Evolutionary conservation across 495 filamentous ascomycete species (phyloP).

Genomic region (Cercophora scortea): DNA sequence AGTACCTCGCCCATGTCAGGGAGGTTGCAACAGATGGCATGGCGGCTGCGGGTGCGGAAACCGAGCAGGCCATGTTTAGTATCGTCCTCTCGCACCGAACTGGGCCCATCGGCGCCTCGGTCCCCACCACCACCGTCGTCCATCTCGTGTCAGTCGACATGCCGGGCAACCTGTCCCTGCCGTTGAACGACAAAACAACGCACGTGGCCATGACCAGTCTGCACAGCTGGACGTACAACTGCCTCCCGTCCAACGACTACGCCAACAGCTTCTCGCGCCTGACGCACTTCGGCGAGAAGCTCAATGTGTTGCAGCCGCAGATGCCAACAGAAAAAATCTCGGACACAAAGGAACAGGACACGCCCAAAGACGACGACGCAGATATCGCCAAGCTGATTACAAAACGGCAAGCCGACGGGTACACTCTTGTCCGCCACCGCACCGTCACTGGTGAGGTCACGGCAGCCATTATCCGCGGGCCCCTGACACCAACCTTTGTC

Average conservation of each 20-base stretch:
- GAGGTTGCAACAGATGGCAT: slow-evolving; percentile 32
- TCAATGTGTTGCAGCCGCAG: background rate
- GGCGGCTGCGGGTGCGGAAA: slow-evolving; percentile 19
- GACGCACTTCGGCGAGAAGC: slow-evolving; percentile 7
- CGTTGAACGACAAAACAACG: background rate
- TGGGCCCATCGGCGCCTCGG: slow-evolving; percentile 18
- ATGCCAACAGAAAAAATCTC: too few species aligned
- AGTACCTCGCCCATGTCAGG: slow-evolving; percentile 37
- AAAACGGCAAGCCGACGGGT: slow-evolving; percentile 33
- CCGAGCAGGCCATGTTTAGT: slow-evolving; percentile 21
- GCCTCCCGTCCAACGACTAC: slow-evolving; percentile 29
- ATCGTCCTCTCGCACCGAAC: slow-evolving; percentile 29
- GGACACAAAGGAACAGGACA: background rate
- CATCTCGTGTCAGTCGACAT: slow-evolving; percentile 35
- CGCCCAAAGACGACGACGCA: background rate
- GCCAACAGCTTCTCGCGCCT: slow-evolving; percentile 9
- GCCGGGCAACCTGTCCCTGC: background rate
- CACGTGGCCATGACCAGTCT: slow-evolving; percentile 33
- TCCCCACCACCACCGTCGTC: slow-evolving; percentile 8
- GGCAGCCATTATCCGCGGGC: slow-evolving; percentile 32
- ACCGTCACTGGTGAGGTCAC: slow-evolving; percentile 35
- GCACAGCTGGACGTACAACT: slow-evolving; percentile 38
- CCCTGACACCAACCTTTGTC: slow-evolving; percentile 24
- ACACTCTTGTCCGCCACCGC: slow-evolving; percentile 25
- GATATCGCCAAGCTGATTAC: background rate